These are phyloP conservation scores for Grosmannia clavigera DNA, from an alignment of 2,329 filamentous ascomycete species.

Conservation along the genomic window DNA sequence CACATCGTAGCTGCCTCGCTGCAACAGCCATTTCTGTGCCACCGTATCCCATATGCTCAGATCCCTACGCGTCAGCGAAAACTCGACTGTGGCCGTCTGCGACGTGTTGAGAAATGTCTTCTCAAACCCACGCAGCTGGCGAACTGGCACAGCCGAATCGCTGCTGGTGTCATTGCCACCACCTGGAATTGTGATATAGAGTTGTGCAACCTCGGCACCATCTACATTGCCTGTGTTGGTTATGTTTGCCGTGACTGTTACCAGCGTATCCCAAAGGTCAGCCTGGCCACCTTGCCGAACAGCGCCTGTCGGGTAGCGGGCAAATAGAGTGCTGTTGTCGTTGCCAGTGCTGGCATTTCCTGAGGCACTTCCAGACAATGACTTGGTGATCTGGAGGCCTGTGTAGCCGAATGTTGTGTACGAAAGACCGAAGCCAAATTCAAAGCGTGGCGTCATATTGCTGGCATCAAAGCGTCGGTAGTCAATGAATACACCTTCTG, in stretches of 20 bases:
- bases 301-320: constrained; percentile 25
- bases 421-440: constrained; percentile 43
- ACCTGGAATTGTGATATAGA: constrained; percentile 31
- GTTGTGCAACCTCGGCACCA: constrained; percentile 31
- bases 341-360: neutral
- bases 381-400: constrained; percentile 18
- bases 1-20: constrained; percentile 26
- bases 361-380: neutral
- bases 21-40: constrained; percentile 47
- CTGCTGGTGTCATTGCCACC: neutral
- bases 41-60: constrained; percentile 53
- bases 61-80: constrained; percentile 49
- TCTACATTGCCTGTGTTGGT: constrained; percentile 26
- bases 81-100: constrained; percentile 29
- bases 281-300: constrained; percentile 30
- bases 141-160: constrained; percentile 25
- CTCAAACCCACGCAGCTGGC: constrained; percentile 54
- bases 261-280: constrained; percentile 34
- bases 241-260: constrained; percentile 24
- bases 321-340: constrained; percentile 14
- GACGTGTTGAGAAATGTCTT: constrained; percentile 39
- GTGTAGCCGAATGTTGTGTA: constrained; percentile 41
- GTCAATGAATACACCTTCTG: constrained; percentile 37
- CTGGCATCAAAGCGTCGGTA: constrained; percentile 41
- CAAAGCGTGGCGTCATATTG: constrained; percentile 35